A percentile compares a stretch with the other conserved stretches of the same genome.
Evolutionary conservation across 148 eudicot genomes (phyloP).

Genomic region (Fagopyrum tataricum): DNA sequence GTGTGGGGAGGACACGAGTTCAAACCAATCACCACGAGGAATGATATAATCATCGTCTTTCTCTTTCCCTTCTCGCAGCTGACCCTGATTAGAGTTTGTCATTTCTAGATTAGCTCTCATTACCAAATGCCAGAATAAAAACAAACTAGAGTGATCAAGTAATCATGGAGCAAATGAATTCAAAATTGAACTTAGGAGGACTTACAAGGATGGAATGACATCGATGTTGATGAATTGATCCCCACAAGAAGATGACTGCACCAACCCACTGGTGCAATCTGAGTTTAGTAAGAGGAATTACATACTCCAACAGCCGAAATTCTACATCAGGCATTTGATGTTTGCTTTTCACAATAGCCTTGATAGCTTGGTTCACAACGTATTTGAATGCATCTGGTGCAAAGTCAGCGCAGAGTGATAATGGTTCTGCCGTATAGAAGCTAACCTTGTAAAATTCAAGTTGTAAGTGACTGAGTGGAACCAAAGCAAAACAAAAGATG

Average conservation of each 20-base stretch:
- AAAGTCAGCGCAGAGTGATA: slow-evolving; percentile 66
- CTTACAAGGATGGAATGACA: slow-evolving; percentile 94
- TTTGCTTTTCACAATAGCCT: slow-evolving; percentile 60
- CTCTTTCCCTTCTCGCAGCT: slow-evolving; percentile 45
- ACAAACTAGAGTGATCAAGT: background rate
- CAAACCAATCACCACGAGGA: slow-evolving; percentile 91
- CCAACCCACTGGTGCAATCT: slow-evolving; percentile 81
- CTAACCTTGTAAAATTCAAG: slow-evolving; percentile 30
- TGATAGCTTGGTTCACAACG: slow-evolving; percentile 28
- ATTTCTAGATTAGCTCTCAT: background rate
- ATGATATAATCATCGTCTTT: slow-evolving; percentile 48
- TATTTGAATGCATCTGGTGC: slow-evolving; percentile 49
- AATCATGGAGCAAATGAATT: background rate
- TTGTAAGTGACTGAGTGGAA: background rate
- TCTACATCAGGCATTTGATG: slow-evolving; percentile 38
- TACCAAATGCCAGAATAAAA: background rate
- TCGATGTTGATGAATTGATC: slow-evolving; percentile 75
- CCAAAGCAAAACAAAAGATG: background rate
- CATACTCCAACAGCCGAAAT: slow-evolving; percentile 36
- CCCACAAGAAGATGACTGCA: slow-evolving; percentile 64
- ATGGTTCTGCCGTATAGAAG: slow-evolving; percentile 83
- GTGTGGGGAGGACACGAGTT: slow-evolving; percentile 78
- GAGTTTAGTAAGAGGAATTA: slow-evolving; percentile 50
- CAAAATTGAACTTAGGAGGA: slow-evolving; percentile 1
- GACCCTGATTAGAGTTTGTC: slow-evolving; percentile 39